phyloP scores from a whole-genome alignment of 1,139 yeast genomes.

The Geotrichum reessii region DNA sequence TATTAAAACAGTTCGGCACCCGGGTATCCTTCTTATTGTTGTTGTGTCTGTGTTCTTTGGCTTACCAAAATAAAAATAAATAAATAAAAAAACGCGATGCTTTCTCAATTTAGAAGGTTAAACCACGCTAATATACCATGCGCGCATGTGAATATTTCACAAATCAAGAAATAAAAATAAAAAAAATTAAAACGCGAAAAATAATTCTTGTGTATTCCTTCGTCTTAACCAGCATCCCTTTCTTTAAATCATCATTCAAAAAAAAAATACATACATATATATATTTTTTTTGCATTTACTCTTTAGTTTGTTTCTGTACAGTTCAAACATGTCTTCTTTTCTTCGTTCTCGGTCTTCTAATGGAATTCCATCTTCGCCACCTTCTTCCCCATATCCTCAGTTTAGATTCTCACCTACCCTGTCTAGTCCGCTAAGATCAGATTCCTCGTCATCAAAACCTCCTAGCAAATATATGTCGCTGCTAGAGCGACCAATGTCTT shows the following conservation, averaged over 20 bases:
- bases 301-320: not conserved
- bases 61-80: too few species aligned
- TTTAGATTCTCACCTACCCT: not conserved
- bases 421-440: slow-evolving; percentile 3
- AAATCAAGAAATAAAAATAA: not conserved
- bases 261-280: too few species aligned
- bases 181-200: too few species aligned
- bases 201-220: not conserved
- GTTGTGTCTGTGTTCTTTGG: not conserved
- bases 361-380: slow-evolving; percentile 4
- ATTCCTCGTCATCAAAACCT: slow-evolving; percentile 2
- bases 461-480: slow-evolving; percentile 2
- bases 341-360: not conserved
- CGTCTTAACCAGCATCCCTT: not conserved
- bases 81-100: not conserved
- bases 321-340: slow-evolving; percentile 2
- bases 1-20: not conserved
- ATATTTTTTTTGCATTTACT: too few species aligned
- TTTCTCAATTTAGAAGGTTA: not conserved
- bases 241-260: too few species aligned
- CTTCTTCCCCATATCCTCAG: slow-evolving; percentile 7
- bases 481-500: slow-evolving; percentile 9
- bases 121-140: not conserved
- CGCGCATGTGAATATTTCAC: not conserved
- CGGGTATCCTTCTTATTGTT: not conserved